Percentiles rank a stretch among this genome's conserved stretches.
These are phyloP conservation scores for Glycine tomentella DNA, from an alignment of 306 rosid genomes.

Conservation along the genomic window DNA sequence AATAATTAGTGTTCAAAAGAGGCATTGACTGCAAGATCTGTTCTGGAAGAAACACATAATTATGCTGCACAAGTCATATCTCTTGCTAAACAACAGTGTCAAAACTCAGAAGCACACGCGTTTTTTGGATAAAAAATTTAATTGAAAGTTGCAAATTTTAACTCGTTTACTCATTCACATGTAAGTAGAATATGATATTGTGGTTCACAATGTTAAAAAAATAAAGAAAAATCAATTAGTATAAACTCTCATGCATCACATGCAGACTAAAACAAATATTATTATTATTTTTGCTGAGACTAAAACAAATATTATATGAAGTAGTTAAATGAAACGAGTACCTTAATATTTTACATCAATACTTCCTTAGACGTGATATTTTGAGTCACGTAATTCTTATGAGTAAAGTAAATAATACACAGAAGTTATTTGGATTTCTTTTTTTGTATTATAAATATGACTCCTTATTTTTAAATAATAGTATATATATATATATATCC, in stretches of 20 bases:
- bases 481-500: too few species aligned
- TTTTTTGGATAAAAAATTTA: neutral
- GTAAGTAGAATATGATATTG: neutral
- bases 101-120: neutral
- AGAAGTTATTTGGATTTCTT: too few species aligned
- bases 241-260: neutral
- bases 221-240: neutral
- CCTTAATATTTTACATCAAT: neutral
- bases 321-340: neutral
- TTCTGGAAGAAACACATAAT: slow-evolving; percentile 1
- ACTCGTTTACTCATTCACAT: neutral
- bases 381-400: neutral
- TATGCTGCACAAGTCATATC: slow-evolving; percentile 13
- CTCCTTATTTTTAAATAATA: too few species aligned
- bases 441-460: too few species aligned
- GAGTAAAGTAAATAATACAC: neutral
- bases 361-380: neutral
- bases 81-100: slow-evolving; percentile 13
- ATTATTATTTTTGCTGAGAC: too few species aligned
- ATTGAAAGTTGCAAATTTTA: neutral
- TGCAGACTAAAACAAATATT: neutral
- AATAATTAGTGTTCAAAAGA: slow-evolving; percentile 7
- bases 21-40: slow-evolving; percentile 18
- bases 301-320: neutral
- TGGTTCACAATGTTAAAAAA: neutral